Base-by-base conservation (phyloP, 495 filamentous ascomycete species). In the Annulohypoxylon maeteangense region DNA sequence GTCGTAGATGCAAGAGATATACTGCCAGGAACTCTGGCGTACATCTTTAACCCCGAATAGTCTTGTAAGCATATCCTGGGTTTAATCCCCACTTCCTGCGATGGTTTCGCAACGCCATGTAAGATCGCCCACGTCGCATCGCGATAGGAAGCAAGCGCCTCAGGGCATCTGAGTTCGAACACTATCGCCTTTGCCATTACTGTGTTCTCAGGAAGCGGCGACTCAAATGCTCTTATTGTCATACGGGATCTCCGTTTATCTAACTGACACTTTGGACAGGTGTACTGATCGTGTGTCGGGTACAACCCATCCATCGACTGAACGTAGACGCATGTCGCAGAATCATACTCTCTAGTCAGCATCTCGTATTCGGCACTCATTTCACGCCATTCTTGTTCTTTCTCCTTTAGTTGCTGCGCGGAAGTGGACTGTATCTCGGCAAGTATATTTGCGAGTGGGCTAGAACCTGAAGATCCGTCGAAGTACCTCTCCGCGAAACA, bases 401-500 rank as follows among this genome's bases (percentile, higher is more conserved):
- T 88, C 1, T 16, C 40, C 20, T 48, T 31, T 5, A 76, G 72
- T 11, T 71, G 54, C 0, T 16, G 29, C 0, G 61, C 42, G 2
- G 81, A 78, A 7, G 51, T 48, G 0, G 18, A 32, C 34, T 81
- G 72, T 44, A 90, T 87, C 0, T 40, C 29, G 0, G 53, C 10
- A 36, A 76, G 75, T 0, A 84, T 55, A 0, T 54, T 38, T 8
- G 67, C 71, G 29, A 87, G 74, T 4, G 57, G 4, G 20, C 1
- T 31, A 12, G 64, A 38, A 8, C 45, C 75, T 0, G 68, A 34
- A 11, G 74, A 80, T 18, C 81, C 67, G 20, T 82, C 68, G 29
- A 84, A 82, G 57, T 82, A 88, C 7, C 78, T 76, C 29, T 75
- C 79, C 0, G 86, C 83, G 68, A 90, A 87, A 36, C 79, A 85